Evolutionary conservation across 495 filamentous ascomycete species (phyloP).

Genomic region (Coniosporium apollinis): DNA sequence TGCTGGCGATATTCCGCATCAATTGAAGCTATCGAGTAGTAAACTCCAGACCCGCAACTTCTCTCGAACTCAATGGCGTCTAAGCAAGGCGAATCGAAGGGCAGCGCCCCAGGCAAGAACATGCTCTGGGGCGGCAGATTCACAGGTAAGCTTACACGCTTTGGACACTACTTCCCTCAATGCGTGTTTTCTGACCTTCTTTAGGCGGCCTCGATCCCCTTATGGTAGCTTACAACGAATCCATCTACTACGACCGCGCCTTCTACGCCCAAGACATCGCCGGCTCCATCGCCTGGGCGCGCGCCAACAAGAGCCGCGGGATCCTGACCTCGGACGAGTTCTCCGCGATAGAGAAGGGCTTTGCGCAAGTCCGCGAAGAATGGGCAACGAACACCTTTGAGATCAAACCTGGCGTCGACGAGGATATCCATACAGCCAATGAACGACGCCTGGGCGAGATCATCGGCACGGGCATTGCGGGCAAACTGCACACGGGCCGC

Average conservation of each 20-base stretch:
- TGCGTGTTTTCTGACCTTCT: too few relatives aligned
- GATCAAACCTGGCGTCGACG: conserved; percentile 45
- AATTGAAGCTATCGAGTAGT: too few relatives aligned
- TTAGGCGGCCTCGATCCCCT: conserved; percentile 68
- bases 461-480: conserved; percentile 70
- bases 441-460: conserved; percentile 81
- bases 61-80: too few relatives aligned
- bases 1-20: too few relatives aligned
- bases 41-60: too few relatives aligned
- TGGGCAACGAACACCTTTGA: conserved; percentile 47
- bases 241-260: conserved; percentile 66
- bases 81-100: conserved; percentile 3
- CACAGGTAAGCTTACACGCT: conserved; percentile 50
- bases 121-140: conserved; percentile 78
- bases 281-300: conserved; percentile 73
- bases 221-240: conserved; percentile 80
- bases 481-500: conserved; percentile 87
- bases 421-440: conserved; percentile 85
- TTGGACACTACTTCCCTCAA: neutral
- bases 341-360: conserved; percentile 54
- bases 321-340: conserved; percentile 68
- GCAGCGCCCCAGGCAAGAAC: conserved; percentile 24
- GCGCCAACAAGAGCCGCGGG: conserved; percentile 58
- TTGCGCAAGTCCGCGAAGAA: conserved; percentile 55
- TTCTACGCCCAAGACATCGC: conserved; percentile 70